Evolutionary conservation across 352 stramenopile species (phyloP), one percentile per base, ranked within the genome.

Genomic region (Phytopythium oedochilum): DNA sequence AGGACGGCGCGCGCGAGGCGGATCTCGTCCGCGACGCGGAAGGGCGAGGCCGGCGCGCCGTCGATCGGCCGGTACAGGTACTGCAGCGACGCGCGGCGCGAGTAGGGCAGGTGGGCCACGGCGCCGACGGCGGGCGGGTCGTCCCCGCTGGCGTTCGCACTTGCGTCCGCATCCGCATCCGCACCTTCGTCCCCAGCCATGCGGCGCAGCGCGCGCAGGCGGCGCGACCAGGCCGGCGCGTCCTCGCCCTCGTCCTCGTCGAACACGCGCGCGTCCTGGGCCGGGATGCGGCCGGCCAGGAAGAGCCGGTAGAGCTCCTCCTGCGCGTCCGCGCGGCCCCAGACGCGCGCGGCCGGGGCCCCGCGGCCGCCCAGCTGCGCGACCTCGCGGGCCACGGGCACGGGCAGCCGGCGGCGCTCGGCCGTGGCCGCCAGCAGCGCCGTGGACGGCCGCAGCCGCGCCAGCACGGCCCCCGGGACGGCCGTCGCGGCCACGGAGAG

Each of bases 61-160:
- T 89, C 83, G 44, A 89, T 83, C 50, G 86, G 75, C 0, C 74
- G 70, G 53, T 88, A 92, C 20, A 91, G 57, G 49, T 89, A 92
- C 18, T 75, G 78, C 42, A 89, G 42, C 28, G 78, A 78, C 5
- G 70, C 42, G 23, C 78, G 62, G 31, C 76, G 61, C 35, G 63
- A 64, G 60, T 77, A 93, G 3, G 78, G 65, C 28, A 93, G 53
- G 55, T 81, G 71, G 17, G 63, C 63, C 6, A 51, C 48, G 2
- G 35, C 38, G 18, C 20, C 23, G 56, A 59, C 15, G 23, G 42
- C 35, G 3, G 50, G 35, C 15, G 31, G 43, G 39, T 12, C 56
- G 43, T n/a, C 59, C 53, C 59, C 64, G 34, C 23, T n/a, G n/a
- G n/a, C n/a, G n/a, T n/a, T n/a, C n/a, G n/a, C n/a, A n/a, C n/a